Conservation (phyloP, 1,139 yeast species). For the Debaryomyces subglobosus region DNA sequence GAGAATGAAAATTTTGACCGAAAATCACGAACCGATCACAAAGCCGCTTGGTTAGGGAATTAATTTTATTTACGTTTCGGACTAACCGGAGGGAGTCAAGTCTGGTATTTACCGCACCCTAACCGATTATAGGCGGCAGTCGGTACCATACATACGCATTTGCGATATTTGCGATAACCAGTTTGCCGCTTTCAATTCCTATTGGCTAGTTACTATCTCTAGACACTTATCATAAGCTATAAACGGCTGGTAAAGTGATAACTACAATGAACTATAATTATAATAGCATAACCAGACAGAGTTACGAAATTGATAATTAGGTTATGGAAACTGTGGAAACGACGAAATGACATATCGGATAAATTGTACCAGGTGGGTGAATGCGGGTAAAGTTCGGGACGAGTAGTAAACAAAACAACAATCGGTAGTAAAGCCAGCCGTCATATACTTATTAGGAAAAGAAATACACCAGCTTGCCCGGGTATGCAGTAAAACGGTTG, state of each 20-base stretch:
- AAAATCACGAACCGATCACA: slow-evolving; percentile 1
- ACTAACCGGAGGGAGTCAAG: slow-evolving; percentile 5
- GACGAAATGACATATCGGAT: neutral
- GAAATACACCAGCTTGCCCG: neutral
- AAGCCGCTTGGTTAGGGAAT: slow-evolving; percentile 1
- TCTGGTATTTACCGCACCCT: slow-evolving; percentile 3
- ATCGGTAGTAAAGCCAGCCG: slow-evolving; percentile 2
- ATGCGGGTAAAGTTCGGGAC: neutral
- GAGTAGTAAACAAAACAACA: neutral
- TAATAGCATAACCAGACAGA: neutral
- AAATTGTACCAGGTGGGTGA: neutral
- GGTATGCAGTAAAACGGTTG: slow-evolving; percentile 5
- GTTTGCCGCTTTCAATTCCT: neutral
- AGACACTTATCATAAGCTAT: neutral
- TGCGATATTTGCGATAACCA: neutral
- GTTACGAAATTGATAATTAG: neutral
- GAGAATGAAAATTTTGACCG: slow-evolving; percentile 9
- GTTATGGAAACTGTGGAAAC: too few relatives aligned
- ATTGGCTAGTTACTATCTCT: neutral
- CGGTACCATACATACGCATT: slow-evolving; percentile 1
- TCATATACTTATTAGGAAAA: neutral
- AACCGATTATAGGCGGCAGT: neutral
- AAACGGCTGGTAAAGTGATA: neutral
- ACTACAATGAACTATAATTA: neutral
- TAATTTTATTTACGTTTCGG: slow-evolving; percentile 7